Conservation (phyloP, 805 yeast genomes). For the Brettanomyces custersianus region DNA sequence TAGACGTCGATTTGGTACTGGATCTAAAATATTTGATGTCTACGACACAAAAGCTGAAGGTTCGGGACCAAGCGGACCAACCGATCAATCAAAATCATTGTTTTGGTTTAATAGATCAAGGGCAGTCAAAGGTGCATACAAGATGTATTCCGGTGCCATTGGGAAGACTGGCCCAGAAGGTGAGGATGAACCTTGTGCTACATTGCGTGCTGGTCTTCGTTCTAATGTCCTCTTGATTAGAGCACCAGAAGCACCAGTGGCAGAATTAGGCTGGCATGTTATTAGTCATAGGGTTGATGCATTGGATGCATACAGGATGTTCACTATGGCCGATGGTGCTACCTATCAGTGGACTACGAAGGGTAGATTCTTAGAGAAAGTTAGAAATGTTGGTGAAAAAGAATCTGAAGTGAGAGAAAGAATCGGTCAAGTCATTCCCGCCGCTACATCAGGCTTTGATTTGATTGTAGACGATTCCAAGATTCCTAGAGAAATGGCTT, state of each 20-base stretch:
- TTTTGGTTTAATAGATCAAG: slow-evolving; percentile 54
- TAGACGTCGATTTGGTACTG: slow-evolving; percentile 51
- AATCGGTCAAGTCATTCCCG: slow-evolving; percentile 49
- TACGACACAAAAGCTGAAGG: slow-evolving; percentile 34
- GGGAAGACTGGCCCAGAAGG: slow-evolving; percentile 36
- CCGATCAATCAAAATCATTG: slow-evolving; percentile 34
- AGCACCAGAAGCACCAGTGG: slow-evolving; percentile 38
- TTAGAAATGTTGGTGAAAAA: slow-evolving; percentile 51
- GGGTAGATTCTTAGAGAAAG: slow-evolving; percentile 50
- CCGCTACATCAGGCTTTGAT: slow-evolving; percentile 46
- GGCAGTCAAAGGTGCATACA: slow-evolving; percentile 59
- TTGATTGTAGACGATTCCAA: slow-evolving; percentile 44
- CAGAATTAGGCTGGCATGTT: slow-evolving; percentile 59
- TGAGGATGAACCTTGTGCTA: slow-evolving; percentile 49
- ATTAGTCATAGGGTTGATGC: slow-evolving; percentile 55
- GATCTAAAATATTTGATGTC: slow-evolving; percentile 49
- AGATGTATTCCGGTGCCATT: slow-evolving; percentile 38
- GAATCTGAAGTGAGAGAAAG: slow-evolving; percentile 57
- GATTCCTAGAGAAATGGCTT: slow-evolving; percentile 49
- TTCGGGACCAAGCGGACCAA: slow-evolving; percentile 30
- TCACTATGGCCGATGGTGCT: slow-evolving; percentile 49
- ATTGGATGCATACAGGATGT: slow-evolving; percentile 49
- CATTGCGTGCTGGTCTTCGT: slow-evolving; percentile 50
- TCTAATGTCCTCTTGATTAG: slow-evolving; percentile 49
- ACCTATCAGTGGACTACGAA: slow-evolving; percentile 59